A percentile compares a stretch with the other conserved stretches of the same genome.
Conservation (phyloP, 2,329 filamentous ascomycete genomes). For the Cordyceps javanica region DNA sequence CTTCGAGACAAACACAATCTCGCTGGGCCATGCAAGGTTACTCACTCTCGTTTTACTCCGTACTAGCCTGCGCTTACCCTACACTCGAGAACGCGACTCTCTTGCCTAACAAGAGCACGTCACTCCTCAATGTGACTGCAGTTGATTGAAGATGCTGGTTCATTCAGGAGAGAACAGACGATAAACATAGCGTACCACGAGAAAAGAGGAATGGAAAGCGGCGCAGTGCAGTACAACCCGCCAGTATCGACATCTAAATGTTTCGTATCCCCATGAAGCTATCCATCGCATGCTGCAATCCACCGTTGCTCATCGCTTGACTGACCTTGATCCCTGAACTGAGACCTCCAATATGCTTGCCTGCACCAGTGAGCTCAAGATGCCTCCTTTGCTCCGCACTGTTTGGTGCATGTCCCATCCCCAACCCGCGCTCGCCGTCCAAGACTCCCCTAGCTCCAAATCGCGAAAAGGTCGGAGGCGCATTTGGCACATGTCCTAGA, state of each 20-base stretch:
- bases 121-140: no score
- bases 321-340: conserved; percentile 16
- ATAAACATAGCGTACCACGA: no score
- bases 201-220: no score
- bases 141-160: no score
- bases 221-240: not conserved
- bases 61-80: no score
- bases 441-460: not conserved
- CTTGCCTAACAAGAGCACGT: no score
- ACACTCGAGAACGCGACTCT: no score
- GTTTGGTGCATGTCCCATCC: not conserved
- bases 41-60: no score
- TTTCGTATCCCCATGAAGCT: not conserved
- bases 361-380: not conserved
- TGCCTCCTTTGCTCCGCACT: conserved; percentile 1
- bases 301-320: conserved; percentile 18
- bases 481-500: not conserved
- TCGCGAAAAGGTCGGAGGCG: not conserved
- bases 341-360: not conserved
- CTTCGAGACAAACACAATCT: no score
- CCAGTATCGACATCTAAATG: not conserved
- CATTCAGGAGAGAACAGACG: no score
- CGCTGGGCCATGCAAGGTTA: no score
- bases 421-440: not conserved
- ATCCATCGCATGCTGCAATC: conserved; percentile 7